These are phyloP conservation scores for Sporisorium sorghi DNA, from an alignment of 1,284 basidiomycete species.

Conservation along the genomic window DNA sequence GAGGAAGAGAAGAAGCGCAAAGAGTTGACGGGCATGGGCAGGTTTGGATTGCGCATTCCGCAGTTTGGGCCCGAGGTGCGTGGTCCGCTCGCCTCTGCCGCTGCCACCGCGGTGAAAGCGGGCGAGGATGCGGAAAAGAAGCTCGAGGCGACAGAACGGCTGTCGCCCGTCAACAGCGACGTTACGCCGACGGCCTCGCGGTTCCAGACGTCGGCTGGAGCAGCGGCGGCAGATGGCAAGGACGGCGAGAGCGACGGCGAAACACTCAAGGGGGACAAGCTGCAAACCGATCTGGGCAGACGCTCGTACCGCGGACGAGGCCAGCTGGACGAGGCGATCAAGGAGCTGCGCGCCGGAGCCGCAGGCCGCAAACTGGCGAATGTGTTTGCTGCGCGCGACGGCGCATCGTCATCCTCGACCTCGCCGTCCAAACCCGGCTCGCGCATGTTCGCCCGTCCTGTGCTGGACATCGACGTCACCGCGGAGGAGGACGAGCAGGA, in stretches of 20 bases:
- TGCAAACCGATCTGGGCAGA: constrained; percentile 6
- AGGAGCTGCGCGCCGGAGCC: constrained; percentile 50
- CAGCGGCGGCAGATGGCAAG: not conserved
- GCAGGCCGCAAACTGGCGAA: constrained; percentile 33
- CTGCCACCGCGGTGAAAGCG: not conserved
- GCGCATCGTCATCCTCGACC: not conserved
- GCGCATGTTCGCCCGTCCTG: constrained; percentile 9
- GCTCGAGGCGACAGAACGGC: not conserved
- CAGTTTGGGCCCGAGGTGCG: constrained; percentile 53
- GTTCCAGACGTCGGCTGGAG: constrained; percentile 29
- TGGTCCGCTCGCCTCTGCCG: constrained; percentile 32
- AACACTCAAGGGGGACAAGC: constrained; percentile 13
- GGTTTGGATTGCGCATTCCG: constrained; percentile 28
- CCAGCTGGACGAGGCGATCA: constrained; percentile 60
- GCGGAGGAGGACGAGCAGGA: constrained; percentile 7
- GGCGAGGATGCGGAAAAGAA: constrained; percentile 9
- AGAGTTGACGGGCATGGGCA: constrained; percentile 15
- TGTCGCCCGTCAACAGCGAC: constrained; percentile 14
- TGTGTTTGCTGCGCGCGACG: constrained; percentile 9
- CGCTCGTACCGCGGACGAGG: constrained; percentile 52
- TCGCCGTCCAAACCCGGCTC: constrained; percentile 14
- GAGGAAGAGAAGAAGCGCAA: constrained; percentile 54
- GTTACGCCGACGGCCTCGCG: constrained; percentile 49
- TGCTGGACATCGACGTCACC: not conserved
- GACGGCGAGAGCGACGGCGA: not conserved